Evolutionary conservation across 2,329 filamentous ascomycete genomes (phyloP).

Genomic region (Aureobasidium mangrovei): DNA sequence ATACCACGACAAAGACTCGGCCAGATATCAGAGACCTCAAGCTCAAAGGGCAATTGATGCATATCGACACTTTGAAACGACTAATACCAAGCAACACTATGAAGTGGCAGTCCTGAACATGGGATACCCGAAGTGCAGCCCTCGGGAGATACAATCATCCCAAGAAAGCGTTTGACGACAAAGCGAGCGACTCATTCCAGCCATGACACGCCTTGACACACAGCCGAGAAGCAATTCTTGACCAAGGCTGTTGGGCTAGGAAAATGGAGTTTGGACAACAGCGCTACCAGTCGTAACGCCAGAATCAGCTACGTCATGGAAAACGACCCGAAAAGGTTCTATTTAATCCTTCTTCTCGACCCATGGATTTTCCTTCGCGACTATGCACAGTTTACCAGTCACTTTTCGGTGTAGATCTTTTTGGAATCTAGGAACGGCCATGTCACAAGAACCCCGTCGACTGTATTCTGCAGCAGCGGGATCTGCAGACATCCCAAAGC

Average conservation of each 20-base stretch:
- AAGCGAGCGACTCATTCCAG: background rate
- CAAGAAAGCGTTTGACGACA: background rate
- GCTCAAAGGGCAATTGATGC: constrained; percentile 25
- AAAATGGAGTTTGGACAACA: background rate
- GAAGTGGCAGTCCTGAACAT: constrained; percentile 24
- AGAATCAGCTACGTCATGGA: constrained; percentile 4
- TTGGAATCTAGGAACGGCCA: background rate
- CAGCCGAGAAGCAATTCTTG: no score
- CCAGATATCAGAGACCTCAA: constrained; percentile 24
- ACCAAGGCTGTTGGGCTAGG: no score
- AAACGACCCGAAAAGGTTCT: background rate
- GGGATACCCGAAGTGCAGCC: background rate
- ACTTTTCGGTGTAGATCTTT: background rate
- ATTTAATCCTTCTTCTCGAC: background rate
- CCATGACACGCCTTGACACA: background rate
- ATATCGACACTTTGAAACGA: constrained; percentile 25
- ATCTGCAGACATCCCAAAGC: constrained; percentile 8
- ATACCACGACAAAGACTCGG: constrained; percentile 29
- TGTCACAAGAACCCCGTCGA: constrained; percentile 1
- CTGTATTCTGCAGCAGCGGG: constrained; percentile 5
- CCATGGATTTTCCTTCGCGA: background rate
- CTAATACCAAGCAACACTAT: constrained; percentile 27
- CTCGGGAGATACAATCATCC: background rate
- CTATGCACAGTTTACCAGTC: background rate
- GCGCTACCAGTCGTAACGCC: background rate